A percentile compares a stretch with the other conserved stretches of the same genome.
These are phyloP conservation scores for Echites panduratus DNA, from an alignment of 257 asterid genomes.

Conservation along the genomic window DNA sequence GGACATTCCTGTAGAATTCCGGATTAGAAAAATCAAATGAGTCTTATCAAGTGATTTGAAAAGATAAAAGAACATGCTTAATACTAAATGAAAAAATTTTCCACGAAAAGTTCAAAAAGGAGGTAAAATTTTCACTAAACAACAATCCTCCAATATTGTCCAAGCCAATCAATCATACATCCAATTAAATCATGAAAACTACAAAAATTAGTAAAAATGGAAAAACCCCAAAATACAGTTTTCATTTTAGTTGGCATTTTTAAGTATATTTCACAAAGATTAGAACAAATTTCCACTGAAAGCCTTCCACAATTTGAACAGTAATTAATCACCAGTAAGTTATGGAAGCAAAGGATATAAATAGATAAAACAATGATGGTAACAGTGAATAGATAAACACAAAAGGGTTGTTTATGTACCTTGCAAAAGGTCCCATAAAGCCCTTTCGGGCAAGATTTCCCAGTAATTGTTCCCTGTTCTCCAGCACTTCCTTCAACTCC, in stretches of 20 bases:
- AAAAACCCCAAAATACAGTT: not conserved
- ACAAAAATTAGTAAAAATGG: not conserved
- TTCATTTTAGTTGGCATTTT: not conserved
- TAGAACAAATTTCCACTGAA: not conserved
- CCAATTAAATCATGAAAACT: not conserved
- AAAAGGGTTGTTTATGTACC: conserved; percentile 34
- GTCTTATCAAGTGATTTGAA: not conserved
- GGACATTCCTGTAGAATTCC: conserved; percentile 79
- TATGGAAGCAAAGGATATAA: not conserved
- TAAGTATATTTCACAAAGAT: not conserved
- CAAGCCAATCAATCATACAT: not conserved
- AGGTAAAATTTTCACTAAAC: not conserved
- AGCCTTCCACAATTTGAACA: not conserved
- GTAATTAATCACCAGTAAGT: not conserved
- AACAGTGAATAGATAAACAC: not conserved
- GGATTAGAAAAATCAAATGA: conserved; percentile 10
- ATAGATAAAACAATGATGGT: not conserved
- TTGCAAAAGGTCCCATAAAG: conserved; percentile 86
- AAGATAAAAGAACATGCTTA: not conserved
- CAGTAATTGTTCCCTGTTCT: conserved; percentile 83
- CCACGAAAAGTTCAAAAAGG: not conserved
- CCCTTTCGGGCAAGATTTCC: conserved; percentile 94
- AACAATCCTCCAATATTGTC: not conserved
- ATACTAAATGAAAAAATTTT: not conserved
- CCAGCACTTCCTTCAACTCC: conserved; percentile 61